These are phyloP conservation scores for Phytophthora lateralis DNA, from an alignment of 352 stramenopile genomes.

Conservation along the genomic window DNA sequence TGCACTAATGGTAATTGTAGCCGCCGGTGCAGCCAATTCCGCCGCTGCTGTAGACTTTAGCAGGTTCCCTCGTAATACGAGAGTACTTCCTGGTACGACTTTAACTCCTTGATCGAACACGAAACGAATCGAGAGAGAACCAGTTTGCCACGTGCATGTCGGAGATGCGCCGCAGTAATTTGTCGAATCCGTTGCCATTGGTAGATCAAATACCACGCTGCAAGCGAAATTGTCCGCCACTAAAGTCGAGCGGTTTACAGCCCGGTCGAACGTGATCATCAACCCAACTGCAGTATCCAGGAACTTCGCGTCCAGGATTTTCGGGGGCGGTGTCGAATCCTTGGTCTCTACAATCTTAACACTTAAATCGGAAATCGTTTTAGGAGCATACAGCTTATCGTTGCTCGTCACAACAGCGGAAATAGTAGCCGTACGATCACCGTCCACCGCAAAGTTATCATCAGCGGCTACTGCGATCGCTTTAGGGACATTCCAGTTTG, in stretches of 20 bases:
- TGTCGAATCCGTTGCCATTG: constrained; percentile 15
- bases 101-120: constrained; percentile 51
- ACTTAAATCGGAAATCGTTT: constrained; percentile 31
- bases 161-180: constrained; percentile 51
- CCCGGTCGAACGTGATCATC: constrained; percentile 51
- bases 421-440: constrained; percentile 45
- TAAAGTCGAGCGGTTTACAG: constrained; percentile 43
- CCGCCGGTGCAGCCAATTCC: constrained; percentile 40
- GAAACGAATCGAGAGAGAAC: constrained; percentile 48
- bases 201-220: constrained; percentile 62
- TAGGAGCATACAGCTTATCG: constrained; percentile 39
- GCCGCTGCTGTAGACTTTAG: constrained; percentile 59
- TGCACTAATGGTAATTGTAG: constrained; percentile 34
- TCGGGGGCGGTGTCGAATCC: constrained; percentile 61
- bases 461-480: constrained; percentile 49
- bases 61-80: constrained; percentile 45
- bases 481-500: constrained; percentile 58
- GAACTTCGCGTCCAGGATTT: constrained; percentile 58
- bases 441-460: constrained; percentile 52
- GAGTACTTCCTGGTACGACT: constrained; percentile 42
- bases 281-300: constrained; percentile 52
- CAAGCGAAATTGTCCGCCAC: constrained; percentile 48
- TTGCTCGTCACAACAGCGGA: constrained; percentile 29
- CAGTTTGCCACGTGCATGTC: constrained; percentile 54
- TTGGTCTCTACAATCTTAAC: constrained; percentile 71